A percentile compares a stretch with the other conserved stretches of the same genome.
Evolutionary conservation across 257 asterid genomes (phyloP).

Genomic region (Nicotiana knightiana): DNA sequence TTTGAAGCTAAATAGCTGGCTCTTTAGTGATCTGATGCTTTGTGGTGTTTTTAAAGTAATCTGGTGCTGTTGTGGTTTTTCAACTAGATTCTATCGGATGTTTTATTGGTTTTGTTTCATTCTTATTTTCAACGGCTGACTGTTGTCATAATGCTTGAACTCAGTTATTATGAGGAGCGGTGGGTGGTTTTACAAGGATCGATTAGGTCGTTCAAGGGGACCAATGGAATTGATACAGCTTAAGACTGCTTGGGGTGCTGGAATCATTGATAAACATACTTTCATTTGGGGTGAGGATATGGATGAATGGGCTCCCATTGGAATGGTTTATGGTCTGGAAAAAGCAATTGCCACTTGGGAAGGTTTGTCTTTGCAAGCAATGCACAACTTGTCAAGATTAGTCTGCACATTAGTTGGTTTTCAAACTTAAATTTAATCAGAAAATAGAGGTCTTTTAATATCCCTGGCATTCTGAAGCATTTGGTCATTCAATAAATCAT

Average conservation of each 20-base stretch:
- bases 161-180: slow-evolving; percentile 88
- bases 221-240: slow-evolving; percentile 92
- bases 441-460: not conserved
- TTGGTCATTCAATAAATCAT: not conserved
- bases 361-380: slow-evolving; percentile 41
- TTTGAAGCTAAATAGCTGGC: not conserved
- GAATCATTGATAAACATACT: slow-evolving; percentile 87
- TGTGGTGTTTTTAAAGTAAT: not conserved
- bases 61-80: not conserved
- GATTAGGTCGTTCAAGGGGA: slow-evolving; percentile 95
- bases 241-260: slow-evolving; percentile 97
- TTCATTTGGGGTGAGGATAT: slow-evolving; percentile 93
- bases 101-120: not conserved
- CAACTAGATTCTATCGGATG: not conserved
- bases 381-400: not conserved
- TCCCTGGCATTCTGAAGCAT: not conserved
- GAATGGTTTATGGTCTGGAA: slow-evolving; percentile 91
- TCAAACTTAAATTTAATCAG: not conserved
- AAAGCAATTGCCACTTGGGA: slow-evolving; percentile 98
- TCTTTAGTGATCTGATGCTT: not conserved
- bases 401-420: not conserved
- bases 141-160: slow-evolving; percentile 5
- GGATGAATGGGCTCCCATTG: slow-evolving; percentile 98
- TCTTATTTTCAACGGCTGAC: not conserved
- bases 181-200: slow-evolving; percentile 84